Conservation (phyloP, 495 filamentous ascomycete species). For the Acidiella bohemica region DNA sequence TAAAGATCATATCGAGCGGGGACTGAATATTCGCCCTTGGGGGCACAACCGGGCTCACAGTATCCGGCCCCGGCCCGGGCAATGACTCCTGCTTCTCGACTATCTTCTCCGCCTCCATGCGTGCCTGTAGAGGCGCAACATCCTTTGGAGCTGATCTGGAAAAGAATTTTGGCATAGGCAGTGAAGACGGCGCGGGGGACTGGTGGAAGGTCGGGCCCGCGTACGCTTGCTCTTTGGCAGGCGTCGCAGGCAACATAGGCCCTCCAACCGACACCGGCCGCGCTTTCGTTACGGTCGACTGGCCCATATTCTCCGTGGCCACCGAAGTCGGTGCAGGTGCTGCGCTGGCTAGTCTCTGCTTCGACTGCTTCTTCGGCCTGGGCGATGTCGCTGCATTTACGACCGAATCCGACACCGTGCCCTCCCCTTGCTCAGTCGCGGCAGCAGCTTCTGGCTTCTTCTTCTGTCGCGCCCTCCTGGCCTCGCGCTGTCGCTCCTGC, state of each 20-base stretch:
- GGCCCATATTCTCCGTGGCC: not conserved
- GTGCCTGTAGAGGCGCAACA: conserved; percentile 33
- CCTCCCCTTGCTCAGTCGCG: conserved; percentile 1
- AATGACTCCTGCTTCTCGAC: conserved; percentile 18
- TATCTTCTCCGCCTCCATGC: conserved; percentile 29
- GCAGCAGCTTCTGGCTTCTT: not conserved
- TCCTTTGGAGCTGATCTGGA: conserved; percentile 65
- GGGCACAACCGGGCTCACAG: conserved; percentile 31
- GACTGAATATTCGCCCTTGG: conserved; percentile 46
- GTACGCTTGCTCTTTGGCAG: conserved; percentile 50
- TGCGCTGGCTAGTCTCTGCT: conserved; percentile 12
- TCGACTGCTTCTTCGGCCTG: conserved; percentile 4
- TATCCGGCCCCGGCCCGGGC: conserved; percentile 21
- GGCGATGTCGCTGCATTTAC: conserved; percentile 3
- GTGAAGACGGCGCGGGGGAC: conserved; percentile 81
- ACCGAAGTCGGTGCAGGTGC: not conserved
- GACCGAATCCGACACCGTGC: conserved; percentile 17
- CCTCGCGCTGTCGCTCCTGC: conserved; percentile 6
- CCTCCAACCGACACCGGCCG: conserved; percentile 13
- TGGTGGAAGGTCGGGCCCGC: conserved; percentile 92
- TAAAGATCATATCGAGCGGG: conserved; percentile 79
- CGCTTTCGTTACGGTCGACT: conserved; percentile 4
- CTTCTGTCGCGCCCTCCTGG: not conserved
- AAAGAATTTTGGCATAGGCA: conserved; percentile 86
- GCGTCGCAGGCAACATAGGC: conserved; percentile 30